These are phyloP conservation scores for Glycine latifolia DNA, from an alignment of 306 rosid genomes.

Conservation along the genomic window DNA sequence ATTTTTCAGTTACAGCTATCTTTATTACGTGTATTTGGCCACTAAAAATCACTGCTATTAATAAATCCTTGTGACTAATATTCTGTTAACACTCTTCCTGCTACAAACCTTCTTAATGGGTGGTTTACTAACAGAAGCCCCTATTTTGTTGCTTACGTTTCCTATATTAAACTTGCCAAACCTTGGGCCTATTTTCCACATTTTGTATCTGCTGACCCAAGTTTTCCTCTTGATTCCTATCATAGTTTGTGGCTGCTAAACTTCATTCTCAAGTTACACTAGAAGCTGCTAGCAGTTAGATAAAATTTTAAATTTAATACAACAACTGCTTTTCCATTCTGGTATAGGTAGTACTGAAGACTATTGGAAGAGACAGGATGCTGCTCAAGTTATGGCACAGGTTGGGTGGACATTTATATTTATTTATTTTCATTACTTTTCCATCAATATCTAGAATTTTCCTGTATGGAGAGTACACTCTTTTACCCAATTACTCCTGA, in stretches of 20 bases:
- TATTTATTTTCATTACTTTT: slow-evolving; percentile 26
- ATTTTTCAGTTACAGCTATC: too few relatives aligned
- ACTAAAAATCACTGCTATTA: too few relatives aligned
- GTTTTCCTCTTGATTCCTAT: background rate
- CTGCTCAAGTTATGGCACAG: slow-evolving; percentile 87
- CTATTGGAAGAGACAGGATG: slow-evolving; percentile 96
- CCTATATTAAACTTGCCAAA: background rate
- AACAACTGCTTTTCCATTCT: slow-evolving; percentile 29
- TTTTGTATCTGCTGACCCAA: background rate
- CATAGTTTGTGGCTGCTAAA: slow-evolving; percentile 25
- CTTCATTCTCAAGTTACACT: slow-evolving; percentile 12
- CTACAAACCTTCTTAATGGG: too few relatives aligned
- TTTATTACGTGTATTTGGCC: too few relatives aligned
- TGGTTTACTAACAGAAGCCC: too few relatives aligned
- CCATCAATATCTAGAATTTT: slow-evolving; percentile 31
- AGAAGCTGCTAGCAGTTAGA: slow-evolving; percentile 12
- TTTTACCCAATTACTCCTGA: slow-evolving; percentile 5
- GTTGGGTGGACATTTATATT: slow-evolving; percentile 53
- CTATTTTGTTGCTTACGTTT: background rate
- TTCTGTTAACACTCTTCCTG: too few relatives aligned
- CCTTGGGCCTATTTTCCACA: background rate
- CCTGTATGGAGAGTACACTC: slow-evolving; percentile 8
- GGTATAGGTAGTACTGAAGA: slow-evolving; percentile 95
- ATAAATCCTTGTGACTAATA: too few relatives aligned
- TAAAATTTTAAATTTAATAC: slow-evolving; percentile 21